Evolutionary conservation across 2,329 filamentous ascomycete genomes (phyloP).

Genomic region (Berkeleyomyces rouxiae): DNA sequence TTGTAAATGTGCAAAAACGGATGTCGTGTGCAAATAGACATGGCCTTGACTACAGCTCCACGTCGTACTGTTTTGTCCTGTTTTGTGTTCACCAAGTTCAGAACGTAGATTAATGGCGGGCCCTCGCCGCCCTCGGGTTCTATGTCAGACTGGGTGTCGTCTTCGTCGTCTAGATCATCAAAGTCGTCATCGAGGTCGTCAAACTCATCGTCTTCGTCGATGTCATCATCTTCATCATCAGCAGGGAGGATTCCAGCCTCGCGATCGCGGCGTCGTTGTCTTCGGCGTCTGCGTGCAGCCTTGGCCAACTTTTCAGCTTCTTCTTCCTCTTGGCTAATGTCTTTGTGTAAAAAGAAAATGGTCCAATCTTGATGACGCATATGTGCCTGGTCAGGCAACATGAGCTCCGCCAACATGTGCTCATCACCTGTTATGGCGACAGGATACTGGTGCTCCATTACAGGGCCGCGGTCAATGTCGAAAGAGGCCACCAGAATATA

Average conservation of each 20-base stretch:
- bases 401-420: constrained; percentile 93
- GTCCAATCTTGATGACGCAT: constrained; percentile 95
- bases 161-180: constrained; percentile 33
- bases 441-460: constrained; percentile 98
- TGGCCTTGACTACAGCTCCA: constrained; percentile 90
- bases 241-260: constrained; percentile 31
- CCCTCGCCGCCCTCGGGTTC: constrained; percentile 62
- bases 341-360: constrained; percentile 96
- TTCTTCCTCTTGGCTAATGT: constrained; percentile 69
- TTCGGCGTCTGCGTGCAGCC: constrained; percentile 33
- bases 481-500: constrained; percentile 97
- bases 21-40: constrained; percentile 96
- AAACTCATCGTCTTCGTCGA: constrained; percentile 32
- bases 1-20: constrained; percentile 99
- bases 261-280: constrained; percentile 34
- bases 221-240: constrained; percentile 26
- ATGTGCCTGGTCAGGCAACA: constrained; percentile 95
- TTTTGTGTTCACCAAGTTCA: constrained; percentile 96
- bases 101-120: constrained; percentile 84
- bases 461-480: constrained; percentile 84
- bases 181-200: constrained; percentile 27
- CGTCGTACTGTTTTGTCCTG: constrained; percentile 85
- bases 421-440: constrained; percentile 91
- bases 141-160: constrained; percentile 37
- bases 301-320: constrained; percentile 49